A percentile compares a stretch with the other conserved stretches of the same genome.
These are phyloP conservation scores for Annona squamosa DNA, from an alignment of 164 flowering plant species.

Conservation along the genomic window DNA sequence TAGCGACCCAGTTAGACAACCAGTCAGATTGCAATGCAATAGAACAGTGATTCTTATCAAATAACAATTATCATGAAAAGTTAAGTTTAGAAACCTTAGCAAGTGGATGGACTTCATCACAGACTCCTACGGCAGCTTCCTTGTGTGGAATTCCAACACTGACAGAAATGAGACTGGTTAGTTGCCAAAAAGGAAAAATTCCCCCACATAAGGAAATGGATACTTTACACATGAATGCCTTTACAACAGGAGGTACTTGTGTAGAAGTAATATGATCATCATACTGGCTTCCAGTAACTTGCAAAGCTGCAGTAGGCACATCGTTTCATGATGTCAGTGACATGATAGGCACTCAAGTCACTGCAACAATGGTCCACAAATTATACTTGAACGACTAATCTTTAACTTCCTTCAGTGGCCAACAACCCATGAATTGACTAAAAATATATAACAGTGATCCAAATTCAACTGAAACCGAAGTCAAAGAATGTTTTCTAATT, in stretches of 20 bases:
- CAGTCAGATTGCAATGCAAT: not conserved
- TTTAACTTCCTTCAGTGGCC: not conserved
- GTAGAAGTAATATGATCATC: not conserved
- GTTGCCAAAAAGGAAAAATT: not conserved
- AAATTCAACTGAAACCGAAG: not conserved
- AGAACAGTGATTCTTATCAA: not conserved
- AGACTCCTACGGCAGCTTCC: slow-evolving; percentile 31
- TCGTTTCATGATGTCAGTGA: not conserved
- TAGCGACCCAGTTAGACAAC: not conserved
- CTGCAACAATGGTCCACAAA: not conserved
- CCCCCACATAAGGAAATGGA: not conserved
- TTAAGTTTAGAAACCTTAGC: slow-evolving; percentile 30
- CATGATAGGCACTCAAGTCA: not conserved
- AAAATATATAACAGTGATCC: not conserved
- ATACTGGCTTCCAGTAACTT: not conserved
- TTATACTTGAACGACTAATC: not conserved
- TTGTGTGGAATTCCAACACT: slow-evolving; percentile 51
- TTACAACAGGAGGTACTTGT: not conserved
- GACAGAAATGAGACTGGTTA: not conserved
- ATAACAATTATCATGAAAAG: not conserved
- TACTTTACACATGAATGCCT: not conserved
- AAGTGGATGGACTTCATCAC: slow-evolving; percentile 49
- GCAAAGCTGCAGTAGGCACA: not conserved
- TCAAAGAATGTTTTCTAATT: not conserved
- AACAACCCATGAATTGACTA: not conserved